phyloP scores from a whole-genome alignment of 495 filamentous ascomycete species.

The Hypoxylon rickii region DNA sequence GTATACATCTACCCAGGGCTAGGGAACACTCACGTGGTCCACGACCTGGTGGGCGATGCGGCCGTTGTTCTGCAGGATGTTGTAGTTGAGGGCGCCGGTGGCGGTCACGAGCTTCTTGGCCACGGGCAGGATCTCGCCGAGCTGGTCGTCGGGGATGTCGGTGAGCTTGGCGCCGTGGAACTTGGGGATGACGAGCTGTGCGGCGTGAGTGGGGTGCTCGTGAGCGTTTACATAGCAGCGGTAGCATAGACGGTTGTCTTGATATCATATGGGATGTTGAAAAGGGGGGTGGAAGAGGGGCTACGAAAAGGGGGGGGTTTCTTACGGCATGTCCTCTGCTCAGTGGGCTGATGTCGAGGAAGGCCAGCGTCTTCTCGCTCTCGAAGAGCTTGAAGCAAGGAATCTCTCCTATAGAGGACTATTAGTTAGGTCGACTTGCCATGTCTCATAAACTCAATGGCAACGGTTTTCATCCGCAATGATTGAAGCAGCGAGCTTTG shows the following conservation, averaged over 20 bases:
- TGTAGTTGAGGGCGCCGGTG: conserved; percentile 78
- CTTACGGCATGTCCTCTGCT: conserved; percentile 80
- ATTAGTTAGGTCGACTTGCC: conserved; percentile 14
- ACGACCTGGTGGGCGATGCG: conserved; percentile 91
- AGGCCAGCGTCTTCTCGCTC: conserved; percentile 88
- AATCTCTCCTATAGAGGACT: conserved; percentile 71
- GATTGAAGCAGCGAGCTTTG: too few species aligned
- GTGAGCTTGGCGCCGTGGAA: conserved; percentile 89
- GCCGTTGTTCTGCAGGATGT: conserved; percentile 97
- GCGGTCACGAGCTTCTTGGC: conserved; percentile 85
- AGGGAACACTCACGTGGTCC: conserved; percentile 69
- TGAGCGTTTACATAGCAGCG: not conserved
- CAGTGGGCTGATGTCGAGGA: conserved; percentile 93
- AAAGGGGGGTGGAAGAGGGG: not conserved
- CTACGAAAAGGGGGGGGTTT: not conserved
- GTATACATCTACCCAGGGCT: not conserved
- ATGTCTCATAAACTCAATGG: too few species aligned
- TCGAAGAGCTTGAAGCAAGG: conserved; percentile 95
- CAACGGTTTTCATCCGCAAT: too few species aligned
- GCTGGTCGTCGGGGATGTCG: conserved; percentile 89
- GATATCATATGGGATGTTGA: not conserved
- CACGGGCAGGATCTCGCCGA: conserved; percentile 84
- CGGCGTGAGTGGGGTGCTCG: not conserved
- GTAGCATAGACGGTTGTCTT: not conserved
- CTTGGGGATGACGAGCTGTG: conserved; percentile 94